Evolutionary conservation across 441 rosid species (phyloP), one percentile per base, ranked within the genome.

Genomic region (Mallotus japonicus): DNA sequence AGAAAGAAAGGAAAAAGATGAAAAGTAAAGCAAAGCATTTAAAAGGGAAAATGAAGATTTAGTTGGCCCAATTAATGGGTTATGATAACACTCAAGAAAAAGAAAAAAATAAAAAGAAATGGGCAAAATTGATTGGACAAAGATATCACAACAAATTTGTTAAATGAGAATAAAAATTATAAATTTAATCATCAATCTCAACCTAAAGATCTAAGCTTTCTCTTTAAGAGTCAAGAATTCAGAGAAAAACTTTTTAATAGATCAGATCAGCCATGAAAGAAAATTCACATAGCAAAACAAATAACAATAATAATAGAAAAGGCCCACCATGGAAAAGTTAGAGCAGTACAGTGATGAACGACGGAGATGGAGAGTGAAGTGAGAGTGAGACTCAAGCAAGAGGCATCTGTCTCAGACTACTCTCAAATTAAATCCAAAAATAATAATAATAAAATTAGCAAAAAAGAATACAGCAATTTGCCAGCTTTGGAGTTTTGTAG

Each of bases 61-160:
- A 40, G 78, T 62, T 77, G 74, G 77, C 47, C 54, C 53, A 68
- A 75, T 67, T 71, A 71, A 50, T 71, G 75, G 63, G 73, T 60
- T 47, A 56, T 32, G 32, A 16, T 20, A 20, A 40, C 11, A 40
- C 50, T 12, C 22, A 58, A 59, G 60, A 47, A 58, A 60, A 58
- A 46, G 19, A 51, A 32, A 34, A 34, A 34, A 34, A 5, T 1
- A 24, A 24, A 24, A 24, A 24, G 28, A 24, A 24, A 32, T 51
- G 54, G 62, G 62, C 9, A 46, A 44, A 60, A 44, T 74, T 32
- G 76, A 76, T 77, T 68, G 62, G 42, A 61, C 69, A 70, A 63
- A 63, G 74, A 67, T 73, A 59, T 56, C 49, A 22, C 53, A 77
- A 72, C 81, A 34, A 74, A 61, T 58, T 20, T 44, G 50, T 51